These are phyloP conservation scores for Orychophragmus violaceus DNA, from an alignment of 345 rosid genomes.

Conservation along the genomic window DNA sequence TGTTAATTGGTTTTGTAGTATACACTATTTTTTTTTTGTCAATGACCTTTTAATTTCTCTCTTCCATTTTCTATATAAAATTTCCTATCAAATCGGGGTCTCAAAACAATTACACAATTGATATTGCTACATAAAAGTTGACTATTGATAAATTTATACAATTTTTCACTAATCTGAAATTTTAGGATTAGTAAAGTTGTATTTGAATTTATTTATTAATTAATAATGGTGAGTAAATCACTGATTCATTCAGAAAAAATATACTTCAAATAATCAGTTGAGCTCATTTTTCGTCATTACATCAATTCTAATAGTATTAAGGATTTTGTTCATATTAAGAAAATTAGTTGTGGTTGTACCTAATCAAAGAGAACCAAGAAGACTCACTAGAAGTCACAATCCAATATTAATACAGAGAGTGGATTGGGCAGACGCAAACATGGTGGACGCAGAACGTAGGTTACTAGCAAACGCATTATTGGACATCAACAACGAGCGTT, in stretches of 20 bases:
- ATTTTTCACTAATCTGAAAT: neutral
- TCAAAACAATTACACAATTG: neutral
- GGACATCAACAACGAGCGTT: slow-evolving; percentile 60
- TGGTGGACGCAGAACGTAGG: slow-evolving; percentile 85
- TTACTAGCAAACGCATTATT: slow-evolving; percentile 70
- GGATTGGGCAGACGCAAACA: slow-evolving; percentile 60
- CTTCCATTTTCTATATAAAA: too few relatives aligned
- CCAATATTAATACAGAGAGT: slow-evolving; percentile 44
- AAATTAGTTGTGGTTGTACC: neutral
- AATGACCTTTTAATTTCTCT: too few relatives aligned
- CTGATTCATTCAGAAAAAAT: neutral
- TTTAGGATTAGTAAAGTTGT: neutral
- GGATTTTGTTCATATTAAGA: neutral
- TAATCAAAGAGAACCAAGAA: neutral
- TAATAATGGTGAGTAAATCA: neutral
- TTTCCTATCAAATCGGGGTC: neutral
- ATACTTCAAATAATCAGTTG: neutral
- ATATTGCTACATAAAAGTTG: neutral
- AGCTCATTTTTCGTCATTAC: neutral
- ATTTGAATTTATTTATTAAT: neutral
- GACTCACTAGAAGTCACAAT: neutral
- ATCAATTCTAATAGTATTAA: neutral
- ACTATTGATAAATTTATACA: neutral
- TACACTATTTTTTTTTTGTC: too few relatives aligned
- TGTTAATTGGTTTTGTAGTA: neutral